Evolutionary conservation across 1,284 basidiomycete genomes (phyloP).

Genomic region (Pyrrhoderma lamaoense): DNA sequence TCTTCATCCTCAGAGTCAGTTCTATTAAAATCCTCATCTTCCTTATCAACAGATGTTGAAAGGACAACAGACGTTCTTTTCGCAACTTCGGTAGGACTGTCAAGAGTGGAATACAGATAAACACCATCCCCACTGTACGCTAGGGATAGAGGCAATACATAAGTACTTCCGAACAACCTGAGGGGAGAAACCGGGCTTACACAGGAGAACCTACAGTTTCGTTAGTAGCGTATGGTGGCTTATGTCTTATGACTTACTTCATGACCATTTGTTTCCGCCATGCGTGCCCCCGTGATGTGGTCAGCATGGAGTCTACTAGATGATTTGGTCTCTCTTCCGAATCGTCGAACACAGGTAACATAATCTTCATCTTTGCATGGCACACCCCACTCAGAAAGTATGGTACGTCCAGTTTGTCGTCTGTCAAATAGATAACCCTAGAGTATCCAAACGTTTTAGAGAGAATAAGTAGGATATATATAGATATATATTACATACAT

Average conservation of each 20-base stretch:
- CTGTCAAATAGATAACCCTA: conserved; percentile 88
- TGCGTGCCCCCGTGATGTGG: conserved; percentile 75
- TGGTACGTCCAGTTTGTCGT: conserved; percentile 60
- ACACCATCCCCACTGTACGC: conserved; percentile 76
- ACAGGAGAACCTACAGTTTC: not conserved
- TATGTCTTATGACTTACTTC: conserved; percentile 46
- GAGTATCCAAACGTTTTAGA: not conserved
- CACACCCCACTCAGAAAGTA: conserved; percentile 70
- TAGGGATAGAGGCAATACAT: no score
- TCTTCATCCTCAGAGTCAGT: conserved; percentile 27
- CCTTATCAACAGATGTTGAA: no score
- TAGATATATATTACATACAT: conserved; percentile 37
- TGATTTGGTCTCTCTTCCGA: conserved; percentile 46
- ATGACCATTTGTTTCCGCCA: conserved; percentile 70
- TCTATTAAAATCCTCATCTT: conserved; percentile 3
- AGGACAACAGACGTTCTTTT: conserved; percentile 18
- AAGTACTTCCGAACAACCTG: no score
- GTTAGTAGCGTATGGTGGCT: not conserved
- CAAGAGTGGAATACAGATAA: conserved; percentile 75
- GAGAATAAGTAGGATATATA: not conserved
- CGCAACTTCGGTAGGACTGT: conserved; percentile 41
- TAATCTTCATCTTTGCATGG: conserved; percentile 39
- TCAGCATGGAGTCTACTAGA: conserved; percentile 35
- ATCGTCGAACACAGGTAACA: conserved; percentile 79
- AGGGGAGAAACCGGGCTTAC: no score